phyloP scores from a whole-genome alignment of 371 early-diverging fungal genomes.

The Syncephalis fuscata region DNA sequence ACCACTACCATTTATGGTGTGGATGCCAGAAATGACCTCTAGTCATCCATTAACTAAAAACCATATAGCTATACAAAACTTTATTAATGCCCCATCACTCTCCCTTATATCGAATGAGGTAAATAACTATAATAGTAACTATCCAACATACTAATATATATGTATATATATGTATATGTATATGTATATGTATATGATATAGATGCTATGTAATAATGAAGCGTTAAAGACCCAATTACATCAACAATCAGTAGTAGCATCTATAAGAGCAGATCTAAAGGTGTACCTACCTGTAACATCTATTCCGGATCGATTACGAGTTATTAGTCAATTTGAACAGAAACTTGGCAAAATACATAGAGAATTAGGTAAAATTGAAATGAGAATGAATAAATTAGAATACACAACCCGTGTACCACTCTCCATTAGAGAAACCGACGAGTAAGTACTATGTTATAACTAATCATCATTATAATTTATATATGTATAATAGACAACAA shows the following conservation, averaged over 20 bases:
- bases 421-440: slow-evolving; percentile 19
- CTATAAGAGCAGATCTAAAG: slow-evolving; percentile 18
- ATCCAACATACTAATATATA: background rate
- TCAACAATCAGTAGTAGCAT: slow-evolving; percentile 12
- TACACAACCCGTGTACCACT: slow-evolving; percentile 21
- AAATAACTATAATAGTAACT: slow-evolving; percentile 1
- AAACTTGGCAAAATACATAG: slow-evolving; percentile 16
- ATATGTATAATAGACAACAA: no score
- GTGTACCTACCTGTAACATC: slow-evolving; percentile 27
- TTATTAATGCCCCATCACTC: slow-evolving; percentile 23
- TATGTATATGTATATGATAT: background rate
- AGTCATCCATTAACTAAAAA: slow-evolving; percentile 19
- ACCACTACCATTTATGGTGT: slow-evolving; percentile 28
- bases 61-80: slow-evolving; percentile 19
- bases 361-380: slow-evolving; percentile 16
- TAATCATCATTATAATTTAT: no score
- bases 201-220: background rate
- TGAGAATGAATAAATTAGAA: slow-evolving; percentile 16
- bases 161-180: background rate
- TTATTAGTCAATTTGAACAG: slow-evolving; percentile 2
- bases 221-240: background rate
- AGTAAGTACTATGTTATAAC: slow-evolving; percentile 10
- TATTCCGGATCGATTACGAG: slow-evolving; percentile 1
- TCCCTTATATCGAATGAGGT: slow-evolving; percentile 10
- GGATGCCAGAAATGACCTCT: slow-evolving; percentile 15